Conservation (phyloP, 176 grass and related monocot genomes). For the Aechmea fasciata region DNA sequence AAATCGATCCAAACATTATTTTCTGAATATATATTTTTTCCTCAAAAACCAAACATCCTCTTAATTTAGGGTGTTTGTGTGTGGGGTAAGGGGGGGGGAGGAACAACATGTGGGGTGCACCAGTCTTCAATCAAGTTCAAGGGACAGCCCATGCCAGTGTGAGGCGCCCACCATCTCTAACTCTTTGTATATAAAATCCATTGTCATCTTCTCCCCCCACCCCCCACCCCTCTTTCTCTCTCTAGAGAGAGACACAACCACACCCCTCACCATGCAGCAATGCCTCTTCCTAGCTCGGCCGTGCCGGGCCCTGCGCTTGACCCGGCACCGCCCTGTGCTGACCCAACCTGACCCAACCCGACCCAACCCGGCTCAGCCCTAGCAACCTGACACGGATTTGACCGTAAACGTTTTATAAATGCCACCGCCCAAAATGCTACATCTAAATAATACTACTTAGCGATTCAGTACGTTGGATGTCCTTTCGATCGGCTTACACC, state of each 20-base stretch:
- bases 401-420: not conserved
- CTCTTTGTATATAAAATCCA: not conserved
- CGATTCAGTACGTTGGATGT: no score
- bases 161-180: not conserved
- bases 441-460: no score
- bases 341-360: not conserved
- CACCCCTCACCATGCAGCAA: not conserved
- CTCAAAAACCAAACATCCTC: no score
- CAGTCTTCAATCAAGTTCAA: not conserved
- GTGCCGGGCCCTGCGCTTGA: not conserved
- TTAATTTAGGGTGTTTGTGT: not conserved
- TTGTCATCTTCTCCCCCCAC: not conserved
- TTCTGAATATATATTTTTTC: no score
- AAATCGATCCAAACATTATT: no score
- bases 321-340: not conserved
- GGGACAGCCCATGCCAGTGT: not conserved
- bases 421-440: not conserved
- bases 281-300: not conserved
- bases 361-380: not conserved
- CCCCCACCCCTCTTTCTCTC: not conserved
- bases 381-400: not conserved
- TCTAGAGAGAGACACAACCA: not conserved
- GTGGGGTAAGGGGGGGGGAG: not conserved
- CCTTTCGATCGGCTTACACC: no score
- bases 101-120: not conserved